Percentiles rank a stretch among this genome's conserved stretches.
Conservation (phyloP, 306 rosid genomes). For the Aeschynomene evenia region DNA sequence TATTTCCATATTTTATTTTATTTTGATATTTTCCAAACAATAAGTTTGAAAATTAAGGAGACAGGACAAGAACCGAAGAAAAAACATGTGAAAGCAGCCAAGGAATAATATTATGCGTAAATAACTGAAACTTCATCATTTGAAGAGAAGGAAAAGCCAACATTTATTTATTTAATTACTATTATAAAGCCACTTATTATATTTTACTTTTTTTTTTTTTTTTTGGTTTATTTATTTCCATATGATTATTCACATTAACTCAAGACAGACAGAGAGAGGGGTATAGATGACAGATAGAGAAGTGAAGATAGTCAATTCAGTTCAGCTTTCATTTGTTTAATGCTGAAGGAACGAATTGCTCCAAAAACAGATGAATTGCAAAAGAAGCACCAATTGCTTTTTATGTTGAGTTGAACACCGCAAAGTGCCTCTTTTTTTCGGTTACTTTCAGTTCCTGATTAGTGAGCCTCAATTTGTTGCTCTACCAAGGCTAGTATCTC, state of each 20-base stretch:
- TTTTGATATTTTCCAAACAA: too few species aligned
- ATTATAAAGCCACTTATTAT: neutral
- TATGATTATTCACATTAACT: neutral
- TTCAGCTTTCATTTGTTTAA: constrained; percentile 33
- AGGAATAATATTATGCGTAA: neutral
- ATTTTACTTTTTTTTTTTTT: too few species aligned
- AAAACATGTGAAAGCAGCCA: constrained; percentile 18
- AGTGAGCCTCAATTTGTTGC: neutral
- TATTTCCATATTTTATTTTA: neutral
- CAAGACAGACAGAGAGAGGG: too few species aligned
- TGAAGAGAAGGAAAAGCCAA: too few species aligned
- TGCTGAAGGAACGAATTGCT: constrained; percentile 36
- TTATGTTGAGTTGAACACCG: constrained; percentile 32
- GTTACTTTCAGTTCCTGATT: constrained; percentile 36
- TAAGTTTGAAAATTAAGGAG: neutral
- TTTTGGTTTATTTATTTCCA: neutral
- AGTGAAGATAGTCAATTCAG: constrained; percentile 33
- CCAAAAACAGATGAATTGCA: constrained; percentile 2
- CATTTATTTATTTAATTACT: neutral
- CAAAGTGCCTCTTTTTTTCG: constrained; percentile 16
- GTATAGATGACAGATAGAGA: too few species aligned
- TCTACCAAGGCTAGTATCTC: constrained; percentile 40
- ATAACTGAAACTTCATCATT: constrained; percentile 12
- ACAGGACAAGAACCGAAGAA: constrained; percentile 7
- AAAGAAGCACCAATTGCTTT: constrained; percentile 36